These are phyloP conservation scores for Fusarium concolor DNA, from an alignment of 2,329 filamentous ascomycete species.

Conservation along the genomic window DNA sequence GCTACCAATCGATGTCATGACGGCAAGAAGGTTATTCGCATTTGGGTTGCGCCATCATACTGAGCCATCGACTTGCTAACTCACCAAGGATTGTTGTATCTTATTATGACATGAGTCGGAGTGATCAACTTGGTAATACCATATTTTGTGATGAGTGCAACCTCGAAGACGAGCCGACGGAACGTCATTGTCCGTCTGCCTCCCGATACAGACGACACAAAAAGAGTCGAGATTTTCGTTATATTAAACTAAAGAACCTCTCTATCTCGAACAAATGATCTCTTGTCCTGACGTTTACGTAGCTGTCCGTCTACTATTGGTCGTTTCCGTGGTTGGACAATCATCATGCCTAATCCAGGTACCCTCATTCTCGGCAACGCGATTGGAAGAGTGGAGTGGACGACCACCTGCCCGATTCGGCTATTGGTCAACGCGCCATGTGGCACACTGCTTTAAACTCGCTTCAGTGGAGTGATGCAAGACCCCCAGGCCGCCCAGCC, in stretches of 20 bases:
- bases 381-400: constrained; percentile 24
- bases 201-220: background rate
- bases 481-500: background rate
- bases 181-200: constrained; percentile 3
- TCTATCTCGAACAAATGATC: constrained; percentile 1
- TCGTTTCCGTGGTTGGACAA: constrained; percentile 23
- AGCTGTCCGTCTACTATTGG: background rate
- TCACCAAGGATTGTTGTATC: background rate
- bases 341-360: constrained; percentile 12
- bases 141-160: too few species aligned
- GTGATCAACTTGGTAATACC: background rate
- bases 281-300: constrained; percentile 22
- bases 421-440: constrained; percentile 10
- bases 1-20: background rate
- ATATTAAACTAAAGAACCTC: background rate
- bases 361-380: constrained; percentile 21
- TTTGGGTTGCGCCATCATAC: background rate
- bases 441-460: constrained; percentile 26
- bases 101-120: background rate
- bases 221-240: background rate
- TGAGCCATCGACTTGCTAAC: background rate
- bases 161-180: background rate
- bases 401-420: constrained; percentile 34
- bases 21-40: background rate
- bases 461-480: constrained; percentile 32